Conservation (phyloP, 768 basidiomycete species). For the Tylopilus balloui region DNA sequence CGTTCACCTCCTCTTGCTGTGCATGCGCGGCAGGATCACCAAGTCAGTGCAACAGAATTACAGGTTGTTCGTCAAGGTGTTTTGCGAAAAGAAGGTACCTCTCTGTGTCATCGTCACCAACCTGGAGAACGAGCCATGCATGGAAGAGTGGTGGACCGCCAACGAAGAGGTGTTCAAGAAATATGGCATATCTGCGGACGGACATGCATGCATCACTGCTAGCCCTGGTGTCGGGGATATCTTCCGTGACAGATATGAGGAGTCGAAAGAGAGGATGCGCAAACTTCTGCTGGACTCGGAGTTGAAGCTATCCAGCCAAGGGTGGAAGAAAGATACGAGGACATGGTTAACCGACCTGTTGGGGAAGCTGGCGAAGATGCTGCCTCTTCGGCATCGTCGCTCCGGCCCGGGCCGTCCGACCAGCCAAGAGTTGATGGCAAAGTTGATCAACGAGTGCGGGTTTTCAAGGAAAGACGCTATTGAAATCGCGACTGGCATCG, state of each 20-base stretch:
- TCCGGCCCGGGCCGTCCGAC: conserved; percentile 1
- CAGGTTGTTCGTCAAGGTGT: conserved; percentile 35
- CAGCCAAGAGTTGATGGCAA: conserved; percentile 9
- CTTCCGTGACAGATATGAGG: conserved; percentile 27
- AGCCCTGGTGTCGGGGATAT: conserved; percentile 20
- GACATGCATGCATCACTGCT: conserved; percentile 41
- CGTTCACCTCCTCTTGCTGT: conserved; percentile 37
- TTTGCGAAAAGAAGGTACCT: conserved; percentile 37
- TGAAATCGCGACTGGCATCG: conserved; percentile 18
- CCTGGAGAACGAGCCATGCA: conserved; percentile 33
- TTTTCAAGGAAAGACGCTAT: conserved; percentile 18
- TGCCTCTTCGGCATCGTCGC: conserved; percentile 8
- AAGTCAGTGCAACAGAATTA: conserved; percentile 36
- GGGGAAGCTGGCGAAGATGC: conserved; percentile 19
- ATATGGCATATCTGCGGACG: conserved; percentile 28
- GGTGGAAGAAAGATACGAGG: conserved; percentile 19
- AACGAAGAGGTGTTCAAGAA: conserved; percentile 31
- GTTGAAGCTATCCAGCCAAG: neutral
- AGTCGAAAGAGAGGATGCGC: conserved; percentile 27
- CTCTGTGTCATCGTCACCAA: conserved; percentile 37
- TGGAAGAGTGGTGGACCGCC: conserved; percentile 37
- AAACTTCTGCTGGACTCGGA: conserved; percentile 11
- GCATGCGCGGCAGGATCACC: conserved; percentile 38
- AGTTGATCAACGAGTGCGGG: conserved; percentile 11
- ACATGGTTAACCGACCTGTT: conserved; percentile 18